Percentiles rank a stretch among this genome's conserved stretches.
Evolutionary conservation across 306 rosid species (phyloP).

Genomic region (Vigna unguiculata): DNA sequence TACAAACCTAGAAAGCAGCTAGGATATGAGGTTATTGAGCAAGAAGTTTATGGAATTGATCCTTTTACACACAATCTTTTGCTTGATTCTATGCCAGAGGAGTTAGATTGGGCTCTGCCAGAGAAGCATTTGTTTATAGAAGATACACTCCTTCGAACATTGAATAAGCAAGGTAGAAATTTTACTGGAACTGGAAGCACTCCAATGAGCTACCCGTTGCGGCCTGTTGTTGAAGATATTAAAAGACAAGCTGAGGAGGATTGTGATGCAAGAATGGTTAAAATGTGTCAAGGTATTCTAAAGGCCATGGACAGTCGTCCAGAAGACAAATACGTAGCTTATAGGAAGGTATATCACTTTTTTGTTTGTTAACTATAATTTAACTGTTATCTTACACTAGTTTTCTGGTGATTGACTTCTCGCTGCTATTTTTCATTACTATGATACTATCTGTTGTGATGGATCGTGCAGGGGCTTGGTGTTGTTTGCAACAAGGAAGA

Average conservation of each 20-base stretch:
- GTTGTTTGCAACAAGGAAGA: conserved; percentile 93
- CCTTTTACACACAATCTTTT: conserved; percentile 97
- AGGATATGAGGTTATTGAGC: conserved; percentile 90
- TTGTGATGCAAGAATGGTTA: conserved; percentile 62
- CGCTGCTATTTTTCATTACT: conserved; percentile 40
- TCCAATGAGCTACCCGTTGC: conserved; percentile 83
- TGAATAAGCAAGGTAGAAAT: conserved; percentile 82
- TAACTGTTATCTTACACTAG: conserved; percentile 4
- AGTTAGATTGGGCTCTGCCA: conserved; percentile 75
- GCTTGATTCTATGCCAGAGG: conserved; percentile 97
- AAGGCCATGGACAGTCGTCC: conserved; percentile 82
- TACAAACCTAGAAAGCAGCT: conserved; percentile 96
- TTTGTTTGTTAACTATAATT: conserved; percentile 24
- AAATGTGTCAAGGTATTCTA: conserved; percentile 80
- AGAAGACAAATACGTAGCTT: conserved; percentile 96
- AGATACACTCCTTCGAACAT: conserved; percentile 80
- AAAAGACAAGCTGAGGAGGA: conserved; percentile 66
- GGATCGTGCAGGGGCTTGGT: conserved; percentile 84
- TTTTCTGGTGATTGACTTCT: conserved; percentile 10
- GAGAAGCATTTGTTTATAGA: conserved; percentile 90
- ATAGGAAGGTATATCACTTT: conserved; percentile 74
- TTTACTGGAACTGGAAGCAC: conserved; percentile 88
- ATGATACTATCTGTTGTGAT: conserved; percentile 43
- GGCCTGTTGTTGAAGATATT: conserved; percentile 85
- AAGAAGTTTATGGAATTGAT: conserved; percentile 98